phyloP scores from a whole-genome alignment of 805 yeast species.

The Pichia ethanolica region DNA sequence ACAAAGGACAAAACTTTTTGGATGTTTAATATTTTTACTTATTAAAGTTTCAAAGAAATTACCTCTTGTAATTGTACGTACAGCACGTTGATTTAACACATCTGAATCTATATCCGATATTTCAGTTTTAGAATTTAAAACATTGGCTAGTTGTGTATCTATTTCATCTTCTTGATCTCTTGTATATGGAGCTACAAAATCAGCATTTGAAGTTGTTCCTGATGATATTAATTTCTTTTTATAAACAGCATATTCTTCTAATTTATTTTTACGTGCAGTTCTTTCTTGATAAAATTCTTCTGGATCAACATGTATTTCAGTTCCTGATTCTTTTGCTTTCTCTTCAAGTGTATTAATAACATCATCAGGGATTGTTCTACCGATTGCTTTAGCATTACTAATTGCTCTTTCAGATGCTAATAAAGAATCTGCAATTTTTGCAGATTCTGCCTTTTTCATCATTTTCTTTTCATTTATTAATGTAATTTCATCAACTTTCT shows the following conservation, averaged over 20 bases:
- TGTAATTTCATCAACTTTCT: conserved; percentile 21
- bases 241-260: conserved; percentile 52
- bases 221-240: conserved; percentile 55
- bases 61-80: conserved; percentile 66
- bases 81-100: conserved; percentile 46
- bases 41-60: conserved; percentile 43
- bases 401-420: conserved; percentile 54
- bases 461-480: conserved; percentile 20
- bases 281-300: conserved; percentile 45
- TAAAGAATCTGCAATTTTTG: conserved; percentile 46
- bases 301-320: conserved; percentile 36
- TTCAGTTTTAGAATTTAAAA: conserved; percentile 44
- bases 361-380: conserved; percentile 28
- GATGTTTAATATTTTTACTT: conserved; percentile 13
- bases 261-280: conserved; percentile 39
- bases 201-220: conserved; percentile 25
- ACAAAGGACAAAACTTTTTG: conserved; percentile 67
- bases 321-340: conserved; percentile 31
- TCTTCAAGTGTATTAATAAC: conserved; percentile 24
- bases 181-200: conserved; percentile 50
- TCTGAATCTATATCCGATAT: conserved; percentile 51
- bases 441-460: conserved; percentile 40
- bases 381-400: conserved; percentile 44
- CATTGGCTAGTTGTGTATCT: conserved; percentile 52
- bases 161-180: conserved; percentile 58